phyloP scores from a whole-genome alignment of 345 rosid species.

The Populus simonii region DNA sequence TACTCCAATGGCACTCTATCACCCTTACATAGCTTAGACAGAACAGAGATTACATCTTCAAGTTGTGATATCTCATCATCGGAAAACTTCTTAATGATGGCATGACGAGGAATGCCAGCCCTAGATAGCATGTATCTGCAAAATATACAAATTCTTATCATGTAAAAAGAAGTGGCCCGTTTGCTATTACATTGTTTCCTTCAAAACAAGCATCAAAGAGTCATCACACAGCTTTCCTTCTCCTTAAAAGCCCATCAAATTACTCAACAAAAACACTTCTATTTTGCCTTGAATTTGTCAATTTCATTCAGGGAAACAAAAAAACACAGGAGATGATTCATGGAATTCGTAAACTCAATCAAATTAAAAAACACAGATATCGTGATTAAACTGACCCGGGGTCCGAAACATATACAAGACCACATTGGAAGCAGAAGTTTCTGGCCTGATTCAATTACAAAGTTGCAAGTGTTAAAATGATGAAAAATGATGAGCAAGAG shows the following conservation, averaged over 20 bases:
- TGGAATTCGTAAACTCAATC: too few relatives aligned
- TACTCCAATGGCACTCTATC: conserved; percentile 91
- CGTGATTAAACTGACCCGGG: conserved; percentile 62
- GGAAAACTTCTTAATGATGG: conserved; percentile 86
- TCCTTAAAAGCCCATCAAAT: too few relatives aligned
- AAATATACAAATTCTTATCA: not conserved
- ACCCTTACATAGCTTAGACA: conserved; percentile 71
- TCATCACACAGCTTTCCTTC: too few relatives aligned
- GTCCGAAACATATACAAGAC: conserved; percentile 83
- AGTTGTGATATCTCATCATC: conserved; percentile 72
- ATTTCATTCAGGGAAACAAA: not conserved
- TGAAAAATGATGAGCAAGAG: not conserved
- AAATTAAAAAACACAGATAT: not conserved
- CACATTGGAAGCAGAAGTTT: conserved; percentile 85
- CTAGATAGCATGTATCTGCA: conserved; percentile 88
- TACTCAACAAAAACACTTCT: too few relatives aligned
- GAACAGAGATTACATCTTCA: conserved; percentile 59
- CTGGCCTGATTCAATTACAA: conserved; percentile 66
- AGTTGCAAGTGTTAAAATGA: not conserved
- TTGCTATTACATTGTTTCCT: too few relatives aligned
- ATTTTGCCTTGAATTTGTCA: not conserved
- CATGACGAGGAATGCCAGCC: conserved; percentile 98
- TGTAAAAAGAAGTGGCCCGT: too few relatives aligned
- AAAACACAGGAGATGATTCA: not conserved
- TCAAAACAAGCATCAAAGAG: too few relatives aligned